Conservation (phyloP, 176 grass and related monocot genomes). For the Cenchrus fungigraminus region DNA sequence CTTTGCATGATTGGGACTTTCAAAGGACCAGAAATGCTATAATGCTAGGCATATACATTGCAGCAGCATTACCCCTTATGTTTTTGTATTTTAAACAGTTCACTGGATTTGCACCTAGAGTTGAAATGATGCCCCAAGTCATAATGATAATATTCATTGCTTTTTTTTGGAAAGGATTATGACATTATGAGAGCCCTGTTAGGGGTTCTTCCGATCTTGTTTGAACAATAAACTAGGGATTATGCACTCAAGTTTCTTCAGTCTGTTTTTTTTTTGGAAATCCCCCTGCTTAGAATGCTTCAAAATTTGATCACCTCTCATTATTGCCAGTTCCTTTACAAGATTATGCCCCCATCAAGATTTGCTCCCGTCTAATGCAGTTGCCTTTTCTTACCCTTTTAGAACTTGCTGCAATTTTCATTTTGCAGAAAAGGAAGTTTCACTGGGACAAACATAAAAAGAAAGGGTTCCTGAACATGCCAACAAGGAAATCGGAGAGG, state of each 20-base stretch:
- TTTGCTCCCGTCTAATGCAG: not conserved
- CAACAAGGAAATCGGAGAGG: constrained; percentile 87
- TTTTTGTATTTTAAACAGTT: constrained; percentile 23
- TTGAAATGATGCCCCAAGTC: constrained; percentile 1
- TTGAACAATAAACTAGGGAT: not conserved
- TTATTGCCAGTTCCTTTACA: constrained; percentile 29
- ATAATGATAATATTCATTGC: constrained; percentile 12
- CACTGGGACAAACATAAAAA: constrained; percentile 42
- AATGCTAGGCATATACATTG: not conserved
- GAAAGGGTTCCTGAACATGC: constrained; percentile 48
- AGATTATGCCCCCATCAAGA: not conserved
- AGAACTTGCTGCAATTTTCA: constrained; percentile 15
- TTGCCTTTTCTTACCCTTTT: constrained; percentile 41
- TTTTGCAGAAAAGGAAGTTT: constrained; percentile 75
- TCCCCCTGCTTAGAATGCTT: not conserved
- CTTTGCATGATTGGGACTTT: not conserved
- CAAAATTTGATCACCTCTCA: constrained; percentile 22
- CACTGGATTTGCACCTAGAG: not conserved
- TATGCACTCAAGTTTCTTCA: constrained; percentile 14
- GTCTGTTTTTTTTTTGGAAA: constrained; percentile 1
- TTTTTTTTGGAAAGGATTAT: constrained; percentile 9
- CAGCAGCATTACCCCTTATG: not conserved
- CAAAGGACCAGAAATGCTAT: not conserved
- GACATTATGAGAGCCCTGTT: not conserved
- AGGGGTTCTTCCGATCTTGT: not conserved